These are phyloP conservation scores for Hericium rajendrae DNA, from an alignment of 768 basidiomycete genomes.

Conservation along the genomic window DNA sequence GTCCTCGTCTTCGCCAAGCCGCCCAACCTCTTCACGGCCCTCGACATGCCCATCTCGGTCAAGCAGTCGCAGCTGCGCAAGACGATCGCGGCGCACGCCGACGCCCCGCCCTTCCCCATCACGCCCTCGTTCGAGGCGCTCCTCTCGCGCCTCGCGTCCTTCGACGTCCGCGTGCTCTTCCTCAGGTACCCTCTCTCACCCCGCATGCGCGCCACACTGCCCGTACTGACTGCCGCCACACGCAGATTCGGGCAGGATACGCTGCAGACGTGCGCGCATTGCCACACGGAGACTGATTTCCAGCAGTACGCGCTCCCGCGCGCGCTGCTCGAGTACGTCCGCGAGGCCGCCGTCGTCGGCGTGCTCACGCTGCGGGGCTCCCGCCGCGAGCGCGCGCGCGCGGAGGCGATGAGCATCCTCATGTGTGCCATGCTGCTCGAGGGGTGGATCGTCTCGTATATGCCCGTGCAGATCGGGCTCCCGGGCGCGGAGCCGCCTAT, in stretches of 20 bases:
- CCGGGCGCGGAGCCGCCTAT: slow-evolving; percentile 3
- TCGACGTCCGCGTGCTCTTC: slow-evolving; percentile 9
- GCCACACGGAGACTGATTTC: slow-evolving; percentile 4
- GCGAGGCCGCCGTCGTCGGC: slow-evolving; percentile 8
- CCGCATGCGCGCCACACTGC: background rate
- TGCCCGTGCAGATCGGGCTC: slow-evolving; percentile 2
- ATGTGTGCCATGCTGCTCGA: slow-evolving; percentile 5
- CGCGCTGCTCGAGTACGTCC: slow-evolving; percentile 9
- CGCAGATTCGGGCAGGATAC: slow-evolving; percentile 9
- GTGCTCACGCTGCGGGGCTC: slow-evolving; percentile 6
- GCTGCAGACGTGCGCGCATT: slow-evolving; percentile 12
- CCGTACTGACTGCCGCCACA: background rate
- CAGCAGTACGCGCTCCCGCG: slow-evolving; percentile 11
- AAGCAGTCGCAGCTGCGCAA: slow-evolving; percentile 5
- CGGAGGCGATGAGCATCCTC: background rate
- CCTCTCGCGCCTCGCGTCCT: slow-evolving; percentile 11
- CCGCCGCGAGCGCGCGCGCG: slow-evolving; percentile 7
- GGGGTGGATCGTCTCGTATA: slow-evolving; percentile 6
- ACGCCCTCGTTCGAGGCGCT: slow-evolving; percentile 8
- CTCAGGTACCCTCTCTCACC: slow-evolving; percentile 5
- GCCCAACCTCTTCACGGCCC: slow-evolving; percentile 9
- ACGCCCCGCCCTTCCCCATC: background rate
- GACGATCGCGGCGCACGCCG: background rate
- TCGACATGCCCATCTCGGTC: slow-evolving; percentile 8
- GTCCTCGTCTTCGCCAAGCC: slow-evolving; percentile 7